Evolutionary conservation across 225 moss, liverwort and hornwort genomes (phyloP), one percentile per base, ranked within the genome.

Genomic region (Sphagnum tenellum): DNA sequence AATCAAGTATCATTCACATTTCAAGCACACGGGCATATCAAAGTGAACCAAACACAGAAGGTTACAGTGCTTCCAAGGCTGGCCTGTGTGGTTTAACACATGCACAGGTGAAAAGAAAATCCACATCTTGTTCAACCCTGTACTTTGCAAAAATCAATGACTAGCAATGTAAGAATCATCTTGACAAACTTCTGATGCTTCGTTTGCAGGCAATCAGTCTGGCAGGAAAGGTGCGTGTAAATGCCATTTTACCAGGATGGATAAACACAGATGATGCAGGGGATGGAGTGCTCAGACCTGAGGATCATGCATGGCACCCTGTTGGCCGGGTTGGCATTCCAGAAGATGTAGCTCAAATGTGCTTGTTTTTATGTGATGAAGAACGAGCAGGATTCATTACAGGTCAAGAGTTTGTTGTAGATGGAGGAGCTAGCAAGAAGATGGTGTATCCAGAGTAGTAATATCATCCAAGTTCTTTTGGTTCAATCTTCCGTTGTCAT

Each of bases 381-480:
- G 51, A 57, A 57, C 70, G 80, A 49, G 77, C 80, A 56, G 82
- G 85, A 14, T 88, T 85, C 70, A 65, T 85, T 48, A 88, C 85
- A 44, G 88, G 82, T 55, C 85, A 88, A 66, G 74, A 87, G 62
- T 81, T 83, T 71, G 78, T 83, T n/a, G 52, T 87, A n/a, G 87
- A 87, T 70, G 87, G 87, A 13, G 83, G 87, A 51, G 80, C 72
- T 7, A 72, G 78, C 49, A 83, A 81, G 46, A 87, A 83, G 68
- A 87, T 87, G 87, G 70, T 87, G 3, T 87, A 87, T 59, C 81
- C 87, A 55, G 69, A 70, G 48, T 84, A 69, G 29, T 29, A 29
- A 0, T 29, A 29, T 29, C 29, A 29, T 29, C 29, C 29, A 29
- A 29, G 29, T 29, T 29, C 29, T 29, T 29, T 29, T 29, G 29